These are phyloP conservation scores for Arbutus unedo DNA, from an alignment of 148 eudicot species.

Conservation along the genomic window DNA sequence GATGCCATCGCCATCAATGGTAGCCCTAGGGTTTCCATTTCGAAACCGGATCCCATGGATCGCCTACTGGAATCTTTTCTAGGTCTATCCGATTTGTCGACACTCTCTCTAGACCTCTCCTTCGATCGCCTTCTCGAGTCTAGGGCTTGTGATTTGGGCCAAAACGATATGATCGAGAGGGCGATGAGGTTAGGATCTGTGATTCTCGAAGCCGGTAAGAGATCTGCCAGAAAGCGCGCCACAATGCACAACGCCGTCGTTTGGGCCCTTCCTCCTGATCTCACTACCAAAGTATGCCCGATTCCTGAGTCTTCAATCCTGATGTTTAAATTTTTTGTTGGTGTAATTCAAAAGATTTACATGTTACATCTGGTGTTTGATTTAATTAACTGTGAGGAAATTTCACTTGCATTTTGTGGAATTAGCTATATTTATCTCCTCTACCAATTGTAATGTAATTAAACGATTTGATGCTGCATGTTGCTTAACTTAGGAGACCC, in stretches of 20 bases:
- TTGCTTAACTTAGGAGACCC: not conserved
- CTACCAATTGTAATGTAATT: not conserved
- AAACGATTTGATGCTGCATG: not conserved
- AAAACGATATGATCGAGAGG: constrained; percentile 39
- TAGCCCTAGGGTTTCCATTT: constrained; percentile 11
- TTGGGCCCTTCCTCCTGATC: constrained; percentile 48
- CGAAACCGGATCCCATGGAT: constrained; percentile 27
- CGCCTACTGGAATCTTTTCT: constrained; percentile 38
- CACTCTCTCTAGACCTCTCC: constrained; percentile 28
- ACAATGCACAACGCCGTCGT: constrained; percentile 44
- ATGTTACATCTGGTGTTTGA: not conserved
- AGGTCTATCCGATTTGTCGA: constrained; percentile 33
- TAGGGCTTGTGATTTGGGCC: constrained; percentile 36
- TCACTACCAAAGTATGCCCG: constrained; percentile 50
- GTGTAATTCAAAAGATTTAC: not conserved
- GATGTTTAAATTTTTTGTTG: not conserved
- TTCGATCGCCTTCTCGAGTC: constrained; percentile 49
- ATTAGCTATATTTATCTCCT: not conserved
- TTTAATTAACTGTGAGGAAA: not conserved
- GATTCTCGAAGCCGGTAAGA: constrained; percentile 48
- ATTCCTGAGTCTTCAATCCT: not conserved
- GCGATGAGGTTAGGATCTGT: constrained; percentile 42
- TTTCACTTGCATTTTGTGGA: not conserved
- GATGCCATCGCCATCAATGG: constrained; percentile 9
- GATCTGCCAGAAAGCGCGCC: constrained; percentile 44